Evolutionary conservation across 257 asterid genomes (phyloP).

Genomic region (Fraxinus excelsior): DNA sequence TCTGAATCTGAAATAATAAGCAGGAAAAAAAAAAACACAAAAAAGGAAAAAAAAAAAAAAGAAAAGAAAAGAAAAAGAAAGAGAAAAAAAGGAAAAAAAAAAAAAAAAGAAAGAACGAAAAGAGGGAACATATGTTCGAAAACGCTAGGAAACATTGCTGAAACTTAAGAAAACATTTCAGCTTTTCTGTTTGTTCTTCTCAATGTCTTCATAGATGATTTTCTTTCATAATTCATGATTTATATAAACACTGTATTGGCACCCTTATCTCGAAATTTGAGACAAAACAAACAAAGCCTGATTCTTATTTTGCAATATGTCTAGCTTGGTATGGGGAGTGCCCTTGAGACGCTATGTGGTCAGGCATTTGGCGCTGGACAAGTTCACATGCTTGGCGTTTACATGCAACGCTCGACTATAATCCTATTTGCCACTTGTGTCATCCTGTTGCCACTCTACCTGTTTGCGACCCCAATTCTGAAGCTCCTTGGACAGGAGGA

Average conservation of each 20-base stretch:
- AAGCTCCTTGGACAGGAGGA: conserved; percentile 49
- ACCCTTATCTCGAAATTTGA: background rate
- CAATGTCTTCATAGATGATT: background rate
- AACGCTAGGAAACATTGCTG: background rate
- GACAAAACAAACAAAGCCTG: background rate
- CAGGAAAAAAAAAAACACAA: too few relatives aligned
- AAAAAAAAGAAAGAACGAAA: too few relatives aligned
- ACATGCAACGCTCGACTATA: conserved; percentile 49
- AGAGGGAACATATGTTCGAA: background rate
- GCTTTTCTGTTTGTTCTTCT: background rate
- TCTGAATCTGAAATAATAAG: too few relatives aligned
- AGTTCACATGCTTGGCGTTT: conserved; percentile 43
- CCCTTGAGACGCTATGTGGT: conserved; percentile 52
- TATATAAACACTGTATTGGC: background rate
- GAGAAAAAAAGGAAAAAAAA: too few relatives aligned
- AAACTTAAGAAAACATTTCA: background rate
- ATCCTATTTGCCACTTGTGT: conserved; percentile 29
- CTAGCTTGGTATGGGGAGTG: conserved; percentile 62
- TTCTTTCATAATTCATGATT: background rate
- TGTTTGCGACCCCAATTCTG: conserved; percentile 44
- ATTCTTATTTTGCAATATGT: background rate
- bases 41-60: too few relatives aligned
- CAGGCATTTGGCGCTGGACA: conserved; percentile 54
- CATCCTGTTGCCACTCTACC: conserved; percentile 36
- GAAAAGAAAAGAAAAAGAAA: too few relatives aligned